Conservation (phyloP, 345 rosid species). For the Hirschfeldia incana region DNA sequence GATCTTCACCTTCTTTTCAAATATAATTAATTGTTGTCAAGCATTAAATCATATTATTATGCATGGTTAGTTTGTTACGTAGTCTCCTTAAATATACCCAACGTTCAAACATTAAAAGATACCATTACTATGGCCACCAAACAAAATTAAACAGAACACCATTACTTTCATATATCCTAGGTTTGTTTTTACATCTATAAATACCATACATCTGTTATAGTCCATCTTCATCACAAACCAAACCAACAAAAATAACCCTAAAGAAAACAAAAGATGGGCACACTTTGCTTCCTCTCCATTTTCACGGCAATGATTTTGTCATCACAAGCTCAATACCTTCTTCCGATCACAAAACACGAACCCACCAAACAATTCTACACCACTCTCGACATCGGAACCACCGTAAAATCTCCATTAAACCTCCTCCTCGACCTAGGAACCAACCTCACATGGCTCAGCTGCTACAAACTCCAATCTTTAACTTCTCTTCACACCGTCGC, state of each 20-base stretch:
- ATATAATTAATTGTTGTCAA: background rate
- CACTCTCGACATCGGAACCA: slow-evolving; percentile 37
- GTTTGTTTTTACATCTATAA: background rate
- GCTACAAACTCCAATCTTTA: slow-evolving; percentile 16
- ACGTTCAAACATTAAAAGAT: background rate
- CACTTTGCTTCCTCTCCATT: background rate
- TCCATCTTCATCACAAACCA: background rate
- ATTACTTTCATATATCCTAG: background rate
- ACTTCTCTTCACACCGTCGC: background rate
- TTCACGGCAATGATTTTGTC: background rate
- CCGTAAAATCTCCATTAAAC: slow-evolving; percentile 17
- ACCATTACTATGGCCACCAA: background rate
- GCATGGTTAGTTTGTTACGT: background rate
- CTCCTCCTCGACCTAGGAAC: slow-evolving; percentile 32
- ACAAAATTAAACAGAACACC: background rate
- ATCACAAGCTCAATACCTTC: background rate
- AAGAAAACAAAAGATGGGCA: background rate
- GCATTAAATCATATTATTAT: background rate
- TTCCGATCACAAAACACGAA: background rate
- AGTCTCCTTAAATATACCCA: background rate
- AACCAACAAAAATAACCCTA: background rate
- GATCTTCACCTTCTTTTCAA: background rate
- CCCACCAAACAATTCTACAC: background rate
- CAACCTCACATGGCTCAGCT: slow-evolving; percentile 21
- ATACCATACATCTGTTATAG: background rate